Evolutionary conservation across 1,284 basidiomycete species (phyloP).

Genomic region (Neolentinus lepideus): DNA sequence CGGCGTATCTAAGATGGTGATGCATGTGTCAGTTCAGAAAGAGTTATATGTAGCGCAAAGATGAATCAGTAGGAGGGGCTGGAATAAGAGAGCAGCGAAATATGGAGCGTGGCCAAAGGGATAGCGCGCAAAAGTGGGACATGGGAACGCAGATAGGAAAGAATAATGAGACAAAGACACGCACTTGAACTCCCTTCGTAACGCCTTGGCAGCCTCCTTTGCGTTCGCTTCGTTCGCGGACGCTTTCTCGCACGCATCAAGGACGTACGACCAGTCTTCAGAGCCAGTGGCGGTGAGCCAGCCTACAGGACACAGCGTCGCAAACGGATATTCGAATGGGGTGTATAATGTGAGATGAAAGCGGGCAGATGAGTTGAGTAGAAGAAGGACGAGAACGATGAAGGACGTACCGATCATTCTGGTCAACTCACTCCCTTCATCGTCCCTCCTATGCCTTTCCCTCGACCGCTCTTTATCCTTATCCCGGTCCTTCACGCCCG

Average conservation of each 20-base stretch:
- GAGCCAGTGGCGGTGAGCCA: conserved; percentile 68
- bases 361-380: too few relatives aligned
- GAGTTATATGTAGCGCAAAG: neutral
- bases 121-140: neutral
- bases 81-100: too few relatives aligned
- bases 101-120: too few relatives aligned
- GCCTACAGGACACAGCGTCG: too few relatives aligned
- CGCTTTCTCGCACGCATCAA: conserved; percentile 73
- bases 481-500: conserved; percentile 22
- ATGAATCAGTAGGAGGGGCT: neutral
- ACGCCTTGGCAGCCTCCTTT: conserved; percentile 67
- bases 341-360: too few relatives aligned
- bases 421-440: conserved; percentile 44
- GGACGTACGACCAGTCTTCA: conserved; percentile 71
- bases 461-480: conserved; percentile 14
- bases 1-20: conserved; percentile 45
- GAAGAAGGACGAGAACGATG: too few relatives aligned
- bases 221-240: conserved; percentile 59
- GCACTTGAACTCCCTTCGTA: conserved; percentile 73
- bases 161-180: conserved; percentile 15
- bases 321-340: too few relatives aligned
- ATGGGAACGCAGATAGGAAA: too few relatives aligned
- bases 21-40: neutral
- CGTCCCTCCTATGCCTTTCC: conserved; percentile 19
- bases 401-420: conserved; percentile 55